Conservation (phyloP, 1,284 basidiomycete species). For the Mycena sp. region DNA sequence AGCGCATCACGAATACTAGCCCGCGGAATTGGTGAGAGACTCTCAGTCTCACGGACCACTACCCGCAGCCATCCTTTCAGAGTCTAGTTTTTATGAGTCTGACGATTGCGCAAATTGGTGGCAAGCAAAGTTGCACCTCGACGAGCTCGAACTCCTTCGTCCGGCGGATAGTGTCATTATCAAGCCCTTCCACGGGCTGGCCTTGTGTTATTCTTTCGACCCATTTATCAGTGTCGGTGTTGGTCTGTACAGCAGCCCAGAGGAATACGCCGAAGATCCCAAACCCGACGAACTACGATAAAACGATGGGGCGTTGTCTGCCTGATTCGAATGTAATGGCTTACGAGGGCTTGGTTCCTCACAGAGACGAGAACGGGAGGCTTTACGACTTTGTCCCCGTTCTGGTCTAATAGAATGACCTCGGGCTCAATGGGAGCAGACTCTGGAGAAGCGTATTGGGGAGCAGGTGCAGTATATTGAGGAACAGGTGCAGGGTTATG, state of each 20-base stretch:
- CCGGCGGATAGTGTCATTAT: not conserved
- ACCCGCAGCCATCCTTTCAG: not conserved
- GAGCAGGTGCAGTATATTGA: not conserved
- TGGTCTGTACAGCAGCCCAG: constrained; percentile 24
- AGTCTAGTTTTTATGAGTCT: not conserved
- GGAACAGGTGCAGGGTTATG: not conserved
- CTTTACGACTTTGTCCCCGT: not conserved
- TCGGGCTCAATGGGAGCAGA: not conserved
- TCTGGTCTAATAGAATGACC: not conserved
- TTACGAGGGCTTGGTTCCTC: constrained; percentile 18
- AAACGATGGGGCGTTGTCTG: not conserved
- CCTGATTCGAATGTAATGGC: not conserved
- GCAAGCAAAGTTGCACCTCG: not conserved
- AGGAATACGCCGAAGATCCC: constrained; percentile 1
- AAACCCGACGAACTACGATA: constrained; percentile 14
- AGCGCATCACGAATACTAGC: constrained; percentile 10
- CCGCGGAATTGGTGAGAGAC: constrained; percentile 7
- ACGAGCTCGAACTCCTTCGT: not conserved
- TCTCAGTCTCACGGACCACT: not conserved
- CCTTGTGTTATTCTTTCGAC: not conserved
- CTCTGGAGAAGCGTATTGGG: not conserved
- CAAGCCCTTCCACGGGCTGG: not conserved
- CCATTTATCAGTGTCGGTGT: constrained; percentile 17
- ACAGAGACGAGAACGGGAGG: not conserved
- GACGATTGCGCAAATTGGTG: not conserved